Evolutionary conservation across 495 filamentous ascomycete species (phyloP), one percentile per base, ranked within the genome.

Genomic region (Penicillium longicatenatum): DNA sequence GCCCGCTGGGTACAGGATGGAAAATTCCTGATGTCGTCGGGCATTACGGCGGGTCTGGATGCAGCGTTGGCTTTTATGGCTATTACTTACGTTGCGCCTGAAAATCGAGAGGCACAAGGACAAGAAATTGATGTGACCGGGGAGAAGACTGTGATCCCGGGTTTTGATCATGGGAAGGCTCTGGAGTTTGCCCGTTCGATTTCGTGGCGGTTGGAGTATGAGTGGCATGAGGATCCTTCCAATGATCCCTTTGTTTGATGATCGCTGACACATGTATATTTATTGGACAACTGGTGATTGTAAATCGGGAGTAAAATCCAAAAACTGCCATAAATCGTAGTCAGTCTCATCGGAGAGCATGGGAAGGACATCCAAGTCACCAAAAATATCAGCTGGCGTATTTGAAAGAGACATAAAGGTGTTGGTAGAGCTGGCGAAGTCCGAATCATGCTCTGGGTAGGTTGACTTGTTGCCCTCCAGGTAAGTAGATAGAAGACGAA

Each of bases 181-280:
- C n/a, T n/a, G n/a, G n/a, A n/a, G n/a, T n/a, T n/a, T n/a, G n/a
- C n/a, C n/a, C n/a, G 24, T 26, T 6, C 2, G 6, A 26, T 26
- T 2, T 6, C 24, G 3, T 26, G 24, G 24, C 24, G 6, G 24
- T 2, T 2, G 24, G 49, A 52, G 31, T 52, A 52, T 52, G 12
- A n/a, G 12, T 52, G 49, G 49, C 49, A 52, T 8, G 12, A n/a
- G 11, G 31, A 52, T 24, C 30, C 49, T 20, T 1, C 29, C 5
- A n/a, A 52, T 52, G 49, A 37, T 41, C 49, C 30, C 4, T 52
- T 41, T 39, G 49, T 52, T 22, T 26, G 43, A 46, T 46, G 21
- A 6, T 26, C 26, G 26, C 26, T 24, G 22, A 4, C n/a, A n/a
- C n/a, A n/a, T n/a, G n/a, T n/a, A n/a, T n/a, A n/a, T n/a, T n/a